Evolutionary conservation across 805 yeast species (phyloP).

Genomic region (Kluyveromyces aestuarii): DNA sequence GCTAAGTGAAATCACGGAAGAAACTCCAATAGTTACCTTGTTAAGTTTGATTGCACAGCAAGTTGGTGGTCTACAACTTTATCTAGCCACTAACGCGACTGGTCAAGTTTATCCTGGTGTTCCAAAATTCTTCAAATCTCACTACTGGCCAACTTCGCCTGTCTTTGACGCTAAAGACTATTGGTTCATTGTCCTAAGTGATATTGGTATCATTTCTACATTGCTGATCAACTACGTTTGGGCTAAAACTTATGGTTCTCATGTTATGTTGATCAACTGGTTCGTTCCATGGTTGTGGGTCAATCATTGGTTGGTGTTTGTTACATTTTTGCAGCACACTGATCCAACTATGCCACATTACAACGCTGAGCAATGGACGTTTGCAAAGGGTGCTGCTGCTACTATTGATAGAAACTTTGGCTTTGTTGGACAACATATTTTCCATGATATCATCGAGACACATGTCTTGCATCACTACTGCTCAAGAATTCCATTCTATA

Average conservation of each 20-base stretch:
- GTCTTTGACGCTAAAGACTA: conserved; percentile 65
- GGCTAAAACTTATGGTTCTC: conserved; percentile 52
- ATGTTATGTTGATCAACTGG: conserved; percentile 59
- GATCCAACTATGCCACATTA: conserved; percentile 77
- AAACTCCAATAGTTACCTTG: conserved; percentile 63
- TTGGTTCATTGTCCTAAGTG: conserved; percentile 63
- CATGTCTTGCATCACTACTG: conserved; percentile 82
- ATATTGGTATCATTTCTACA: conserved; percentile 57
- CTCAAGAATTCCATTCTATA: conserved; percentile 80
- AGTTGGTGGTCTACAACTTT: conserved; percentile 63
- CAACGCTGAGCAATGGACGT: conserved; percentile 67
- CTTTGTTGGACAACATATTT: conserved; percentile 63
- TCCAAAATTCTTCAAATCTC: conserved; percentile 44
- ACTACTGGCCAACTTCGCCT: conserved; percentile 66
- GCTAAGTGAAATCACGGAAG: conserved; percentile 49
- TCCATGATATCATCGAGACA: conserved; percentile 86
- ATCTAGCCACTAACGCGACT: conserved; percentile 61
- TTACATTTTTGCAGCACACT: conserved; percentile 78
- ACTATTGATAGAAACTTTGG: conserved; percentile 83
- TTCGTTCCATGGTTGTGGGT: conserved; percentile 68
- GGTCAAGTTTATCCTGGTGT: conserved; percentile 56
- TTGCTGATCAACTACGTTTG: conserved; percentile 46
- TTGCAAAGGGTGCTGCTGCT: conserved; percentile 85
- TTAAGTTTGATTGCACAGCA: conserved; percentile 53
- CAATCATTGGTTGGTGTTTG: conserved; percentile 86